A percentile compares a stretch with the other conserved stretches of the same genome.
Conservation (phyloP, 2,329 filamentous ascomycete species). For the Dichotomopilus funicola region DNA sequence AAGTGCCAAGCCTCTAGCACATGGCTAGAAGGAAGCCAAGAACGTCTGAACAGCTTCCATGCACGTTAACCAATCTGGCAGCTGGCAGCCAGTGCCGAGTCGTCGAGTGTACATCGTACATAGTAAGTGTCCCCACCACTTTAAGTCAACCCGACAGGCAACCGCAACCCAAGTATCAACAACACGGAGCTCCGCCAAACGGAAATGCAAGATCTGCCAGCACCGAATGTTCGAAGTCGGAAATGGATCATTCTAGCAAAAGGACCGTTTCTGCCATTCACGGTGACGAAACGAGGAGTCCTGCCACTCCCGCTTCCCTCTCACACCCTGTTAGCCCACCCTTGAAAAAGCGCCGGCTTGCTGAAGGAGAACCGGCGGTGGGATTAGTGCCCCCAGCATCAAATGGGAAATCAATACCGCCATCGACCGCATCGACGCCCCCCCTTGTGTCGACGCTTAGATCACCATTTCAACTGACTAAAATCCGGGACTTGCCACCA, state of each 20-base stretch:
- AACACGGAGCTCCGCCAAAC: too few relatives aligned
- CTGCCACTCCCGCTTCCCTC: conserved; percentile 27
- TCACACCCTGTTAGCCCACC: conserved; percentile 40
- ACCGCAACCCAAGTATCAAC: too few relatives aligned
- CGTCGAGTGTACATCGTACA: too few relatives aligned
- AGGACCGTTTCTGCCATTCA: background rate
- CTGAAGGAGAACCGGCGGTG: background rate
- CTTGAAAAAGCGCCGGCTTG: conserved; percentile 15
- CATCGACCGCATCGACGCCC: too few relatives aligned
- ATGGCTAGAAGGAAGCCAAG: background rate
- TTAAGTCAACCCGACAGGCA: too few relatives aligned
- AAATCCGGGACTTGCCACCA: conserved; percentile 56
- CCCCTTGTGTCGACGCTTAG: conserved; percentile 25
- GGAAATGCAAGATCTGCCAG: too few relatives aligned
- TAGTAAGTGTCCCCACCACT: too few relatives aligned
- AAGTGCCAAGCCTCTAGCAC: background rate
- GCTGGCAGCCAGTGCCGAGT: background rate
- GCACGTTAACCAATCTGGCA: background rate
- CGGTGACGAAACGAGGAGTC: background rate
- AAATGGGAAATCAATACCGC: too few relatives aligned
- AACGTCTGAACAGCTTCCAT: background rate
- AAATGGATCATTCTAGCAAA: conserved; percentile 8
- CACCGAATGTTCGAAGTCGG: too few relatives aligned
- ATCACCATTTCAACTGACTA: conserved; percentile 68
- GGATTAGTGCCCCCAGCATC: too few relatives aligned